A percentile compares a stretch with the other conserved stretches of the same genome.
Conservation (phyloP, 371 early-diverging fungal genomes). For the Rhizopus arrhizus region DNA sequence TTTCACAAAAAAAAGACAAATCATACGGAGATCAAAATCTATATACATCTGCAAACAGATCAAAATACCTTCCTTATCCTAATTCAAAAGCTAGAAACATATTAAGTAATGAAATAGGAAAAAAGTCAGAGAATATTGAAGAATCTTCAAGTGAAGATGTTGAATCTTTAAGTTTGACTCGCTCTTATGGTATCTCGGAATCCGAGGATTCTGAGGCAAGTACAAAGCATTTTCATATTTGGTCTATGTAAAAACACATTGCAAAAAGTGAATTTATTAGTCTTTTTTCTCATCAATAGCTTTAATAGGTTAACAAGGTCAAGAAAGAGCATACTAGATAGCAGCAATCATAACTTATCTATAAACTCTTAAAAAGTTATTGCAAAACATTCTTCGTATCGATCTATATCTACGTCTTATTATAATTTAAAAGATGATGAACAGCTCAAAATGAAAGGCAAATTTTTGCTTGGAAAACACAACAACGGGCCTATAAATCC, state of each 20-base stretch:
- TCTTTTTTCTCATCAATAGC: no score
- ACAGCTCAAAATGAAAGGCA: conserved; percentile 26
- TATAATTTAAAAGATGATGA: conserved; percentile 9
- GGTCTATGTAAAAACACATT: conserved; percentile 22
- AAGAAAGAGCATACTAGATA: no score
- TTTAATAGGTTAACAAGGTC: conserved; percentile 10
- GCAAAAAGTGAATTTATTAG: neutral
- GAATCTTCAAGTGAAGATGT: conserved; percentile 14
- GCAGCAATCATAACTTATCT: no score
- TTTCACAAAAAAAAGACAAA: conserved; percentile 15
- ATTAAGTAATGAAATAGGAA: no score
- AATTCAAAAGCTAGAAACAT: no score
- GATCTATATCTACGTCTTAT: neutral
- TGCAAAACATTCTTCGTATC: neutral
- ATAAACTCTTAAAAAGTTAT: no score
- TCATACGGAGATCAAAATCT: no score
- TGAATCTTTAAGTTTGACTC: conserved; percentile 18
- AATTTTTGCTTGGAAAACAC: conserved; percentile 32
- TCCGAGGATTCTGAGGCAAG: conserved; percentile 1
- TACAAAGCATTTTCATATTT: conserved; percentile 9
- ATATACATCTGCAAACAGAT: no score
- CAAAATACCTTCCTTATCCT: neutral
- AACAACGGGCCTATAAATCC: conserved; percentile 31
- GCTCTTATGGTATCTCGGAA: conserved; percentile 15
- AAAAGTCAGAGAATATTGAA: neutral